Base-by-base conservation (phyloP, 345 rosid genomes). In the Geranium brycei region DNA sequence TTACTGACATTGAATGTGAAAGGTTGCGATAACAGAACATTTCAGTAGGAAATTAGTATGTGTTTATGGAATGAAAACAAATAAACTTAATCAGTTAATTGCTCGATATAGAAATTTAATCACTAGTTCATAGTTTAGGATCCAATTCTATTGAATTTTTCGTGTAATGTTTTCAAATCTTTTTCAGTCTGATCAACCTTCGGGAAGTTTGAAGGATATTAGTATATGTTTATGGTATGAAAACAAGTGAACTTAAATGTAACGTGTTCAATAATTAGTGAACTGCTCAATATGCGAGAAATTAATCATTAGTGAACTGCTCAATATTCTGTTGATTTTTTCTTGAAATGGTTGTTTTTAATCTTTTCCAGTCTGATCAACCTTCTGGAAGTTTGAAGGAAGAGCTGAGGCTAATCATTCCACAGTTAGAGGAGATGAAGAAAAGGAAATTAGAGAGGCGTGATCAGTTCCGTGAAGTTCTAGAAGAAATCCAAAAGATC, bases 371-470 rank as follows among this genome's bases (percentile, higher is more conserved):
- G 99, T 68, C 82, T 66, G 96, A 95, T 68, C 93, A 83, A 80
- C 85, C 63, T 70, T 70, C 63, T 66, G 91, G 79, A 73, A 91
- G 93, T 78, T 82, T 95, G 80, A 91, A 87, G 71, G 88, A 84
- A 71, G 99, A 95, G 78, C 88, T 91, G 51, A 69, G 61, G 55
- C 84, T 13, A 67, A 83, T 84, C 71, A 79, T 88, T 70, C 96
- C 96, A 31, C 93, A 85, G 60, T 62, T 95, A 66, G 96, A 91
- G 78, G 99, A 88, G 79, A 86, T 95, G 96, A 78, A 70, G 62
- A 88, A 84, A 74, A 82, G 87, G 79, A 85, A 82, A 78, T 23
- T 31, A 0, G 96, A 95, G 56, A 79, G 99, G 79, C 87, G 86
- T 74, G 79, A 85, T 69, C 96, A 91, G 69, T 95, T 95, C 63